Evolutionary conservation across 1,284 basidiomycete genomes (phyloP), one percentile per base, ranked within the genome.

Genomic region (Irpex sp.): DNA sequence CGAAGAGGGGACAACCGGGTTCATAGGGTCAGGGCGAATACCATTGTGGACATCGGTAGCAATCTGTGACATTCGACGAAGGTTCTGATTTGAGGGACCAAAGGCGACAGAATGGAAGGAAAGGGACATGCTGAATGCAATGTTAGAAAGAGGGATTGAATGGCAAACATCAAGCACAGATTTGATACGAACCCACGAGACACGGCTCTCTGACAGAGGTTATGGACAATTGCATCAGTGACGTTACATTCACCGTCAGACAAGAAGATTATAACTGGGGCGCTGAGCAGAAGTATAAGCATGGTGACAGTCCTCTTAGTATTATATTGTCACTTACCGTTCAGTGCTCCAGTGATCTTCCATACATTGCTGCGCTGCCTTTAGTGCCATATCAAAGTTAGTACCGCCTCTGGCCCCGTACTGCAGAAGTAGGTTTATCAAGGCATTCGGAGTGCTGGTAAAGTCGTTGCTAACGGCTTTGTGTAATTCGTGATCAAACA

Each of bases 231-330:
- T 0, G 70, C 21, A 59, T 87, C 82, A 0, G 61, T 62, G n/a
- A 83, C 74, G 1, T 53, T 36, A 60, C 81, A 81, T 71, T 84
- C 80, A 0, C 86, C 87, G 62, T 86, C 86, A 0, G 86, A 88
- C n/a, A 88, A 75, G 70, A 88, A 88, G 36, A 88, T 79, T n/a
- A 88, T 72, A n/a, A 88, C 79, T 0, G 86, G 87, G 0, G 75
- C 70, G 61, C 86, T 87, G 21, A 15, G 39, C n/a, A 51, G 11
- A 60, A 17, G 33, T 13, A 21, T 37, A 21, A 37, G 46, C 8
- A 43, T 31, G 7, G 36, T 13, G 13, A 8, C n/a, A 49, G 5
- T 7, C 5, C 47, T n/a, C n/a, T n/a, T n/a, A n/a, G 9, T 5
- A 49, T 5, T n/a, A 19, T 43, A 2, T 53, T 1, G 13, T 11